Evolutionary conservation across 768 basidiomycete genomes (phyloP), one percentile per base, ranked within the genome.

Genomic region (Bullera alba): DNA sequence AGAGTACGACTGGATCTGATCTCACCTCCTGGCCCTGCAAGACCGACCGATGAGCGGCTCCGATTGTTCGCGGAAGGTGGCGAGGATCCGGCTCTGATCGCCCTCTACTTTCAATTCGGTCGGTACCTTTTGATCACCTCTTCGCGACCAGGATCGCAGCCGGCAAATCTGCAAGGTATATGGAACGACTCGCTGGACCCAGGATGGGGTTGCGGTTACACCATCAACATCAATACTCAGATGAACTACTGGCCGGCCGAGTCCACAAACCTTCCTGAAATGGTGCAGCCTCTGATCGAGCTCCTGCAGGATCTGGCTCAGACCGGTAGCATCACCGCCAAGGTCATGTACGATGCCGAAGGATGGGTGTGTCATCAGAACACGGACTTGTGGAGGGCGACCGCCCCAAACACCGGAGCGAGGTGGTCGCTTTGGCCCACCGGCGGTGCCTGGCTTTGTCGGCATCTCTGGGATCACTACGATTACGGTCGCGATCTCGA

Each of bases 201-300:
- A 12, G 12, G 12, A 5, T 44, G 42, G 42, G 42, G 42, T 15
- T 44, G 7, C 5, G 19, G 19, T 5, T 44, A 23, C 25, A 44
- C 42, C 12, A 44, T 44, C 15, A 44, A 44, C 19, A 44, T 44
- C 42, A 44, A 44, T 27, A 21, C 25, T 21, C 7, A 44, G 42
- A 44, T 44, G 42, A 44, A 44, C 42, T 44, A 44, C 42, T 44
- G 42, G 42, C 26, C 25, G 6, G 19, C 42, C n/a, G n/a, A 28
- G 12, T 10, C 42, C 12, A 19, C 42, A 8, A 27, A 27, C 25
- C 5, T 44, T 17, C 26, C 42, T 12, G 42, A 44, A 25, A 12
- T 44, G 21, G 19, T 27, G 12, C 21, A 44, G 27, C 42, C 42
- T 12, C 25, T 44, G 5, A 12, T 44, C 5, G 5, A 12, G 42